Evolutionary conservation across 164 flowering plant genomes (phyloP), one percentile per base, ranked within the genome.

Genomic region (grape (Vitis vinifera)): DNA sequence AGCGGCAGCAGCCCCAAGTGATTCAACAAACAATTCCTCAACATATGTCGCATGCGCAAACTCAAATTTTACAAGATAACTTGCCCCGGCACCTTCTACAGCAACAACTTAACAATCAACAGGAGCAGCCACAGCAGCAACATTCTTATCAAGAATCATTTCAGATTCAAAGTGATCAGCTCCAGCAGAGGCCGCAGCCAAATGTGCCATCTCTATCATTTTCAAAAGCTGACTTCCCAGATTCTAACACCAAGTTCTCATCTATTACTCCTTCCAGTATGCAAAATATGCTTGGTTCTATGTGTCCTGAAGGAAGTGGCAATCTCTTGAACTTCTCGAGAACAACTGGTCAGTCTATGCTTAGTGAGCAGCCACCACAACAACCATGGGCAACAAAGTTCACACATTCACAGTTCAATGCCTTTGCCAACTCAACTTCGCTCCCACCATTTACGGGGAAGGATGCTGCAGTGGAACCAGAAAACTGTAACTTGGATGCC

Each of bases 361-460:
- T 79, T 62, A 75, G 66, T 75, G 91, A 85, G 65, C 89, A 71
- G 58, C 83, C 80, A 59, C 61, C 83, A 19, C 87, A 84, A 53
- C 90, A 84, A 49, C 68, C 79, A 2, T 85, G 89, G 92, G 73
- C 60, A 14, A 71, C 84, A 23, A 85, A 85, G 68, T 82, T 83
- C 75, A 37, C 82, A 55, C 77, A 65, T 72, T 69, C 86, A 7
- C 85, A 79, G 62, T 78, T 53, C 30, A 75, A 69, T 73, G 73
- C 76, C 59, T 79, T 77, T 74, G 71, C 80, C 3, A 77, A 73
- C 73, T 73, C 88, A 11, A 62, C 55, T 55, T 79, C 91, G 51
- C 78, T 76, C 55, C 73, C 82, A 65, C 79, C 81, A 53, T 82
- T 72, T 73, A 72, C 85, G 31, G 86, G 82, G 44, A 89, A 83